Evolutionary conservation across 305 asterid genomes (phyloP).

Genomic region (Euphrasia arctica): DNA sequence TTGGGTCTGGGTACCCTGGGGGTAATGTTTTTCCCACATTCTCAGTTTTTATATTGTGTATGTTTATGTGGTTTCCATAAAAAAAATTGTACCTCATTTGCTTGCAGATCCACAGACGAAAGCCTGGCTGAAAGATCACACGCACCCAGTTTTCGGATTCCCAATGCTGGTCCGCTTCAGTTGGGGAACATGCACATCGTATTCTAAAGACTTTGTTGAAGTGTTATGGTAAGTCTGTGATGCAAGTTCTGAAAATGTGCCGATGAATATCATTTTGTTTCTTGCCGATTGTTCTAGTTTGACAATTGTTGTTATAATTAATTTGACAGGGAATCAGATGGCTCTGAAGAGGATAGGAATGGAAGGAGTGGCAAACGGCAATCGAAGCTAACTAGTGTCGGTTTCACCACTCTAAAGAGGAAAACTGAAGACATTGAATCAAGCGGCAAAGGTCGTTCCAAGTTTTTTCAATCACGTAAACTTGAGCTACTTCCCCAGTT

Average conservation of each 20-base stretch:
- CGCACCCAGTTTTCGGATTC: conserved; percentile 83
- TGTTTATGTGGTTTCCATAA: conserved; percentile 12
- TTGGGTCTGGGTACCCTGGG: conserved; percentile 98
- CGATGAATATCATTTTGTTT: conserved; percentile 4
- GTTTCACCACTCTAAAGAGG: conserved; percentile 60
- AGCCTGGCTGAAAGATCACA: conserved; percentile 83
- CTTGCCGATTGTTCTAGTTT: background rate
- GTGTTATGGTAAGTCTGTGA: conserved; percentile 71
- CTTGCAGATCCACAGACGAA: conserved; percentile 80
- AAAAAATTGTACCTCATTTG: conserved; percentile 10
- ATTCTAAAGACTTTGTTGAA: conserved; percentile 61
- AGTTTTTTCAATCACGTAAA: conserved; percentile 92
- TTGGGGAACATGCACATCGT: conserved; percentile 91
- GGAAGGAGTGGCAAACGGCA: conserved; percentile 64
- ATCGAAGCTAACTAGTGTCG: conserved; percentile 57
- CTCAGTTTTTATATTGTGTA: background rate
- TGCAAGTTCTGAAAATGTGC: conserved; percentile 7
- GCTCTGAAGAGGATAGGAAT: conserved; percentile 48
- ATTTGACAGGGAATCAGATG: conserved; percentile 73
- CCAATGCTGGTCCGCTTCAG: conserved; percentile 95
- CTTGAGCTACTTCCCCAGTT: conserved; percentile 72
- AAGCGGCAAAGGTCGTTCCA: conserved; percentile 83
- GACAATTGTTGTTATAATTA: background rate
- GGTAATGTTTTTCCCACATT: conserved; percentile 39
- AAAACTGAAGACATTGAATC: conserved; percentile 85